A percentile compares a stretch with the other conserved stretches of the same genome.
These are phyloP conservation scores for Schizophyllum commune DNA, from an alignment of 1,284 basidiomycete genomes.

Conservation along the genomic window DNA sequence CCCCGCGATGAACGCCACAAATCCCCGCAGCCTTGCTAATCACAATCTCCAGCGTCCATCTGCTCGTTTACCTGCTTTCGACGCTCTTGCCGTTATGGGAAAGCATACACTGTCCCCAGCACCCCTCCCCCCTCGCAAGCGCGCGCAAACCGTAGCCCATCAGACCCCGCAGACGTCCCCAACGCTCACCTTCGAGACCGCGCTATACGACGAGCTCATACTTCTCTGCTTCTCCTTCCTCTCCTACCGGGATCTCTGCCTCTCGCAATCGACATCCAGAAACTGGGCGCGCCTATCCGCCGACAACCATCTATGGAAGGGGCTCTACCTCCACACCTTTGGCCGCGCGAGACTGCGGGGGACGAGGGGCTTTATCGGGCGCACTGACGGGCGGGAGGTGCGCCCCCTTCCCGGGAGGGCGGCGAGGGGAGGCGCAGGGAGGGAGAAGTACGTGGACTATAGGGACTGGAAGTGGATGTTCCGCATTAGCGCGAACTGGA, in stretches of 20 bases:
- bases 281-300: constrained; percentile 59
- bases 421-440: constrained; percentile 14
- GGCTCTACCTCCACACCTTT: constrained; percentile 51
- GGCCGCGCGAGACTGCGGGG: constrained; percentile 62
- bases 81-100: constrained; percentile 30
- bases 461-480: constrained; percentile 83
- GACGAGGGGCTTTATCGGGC: constrained; percentile 47
- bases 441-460: constrained; percentile 18
- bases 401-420: constrained; percentile 51
- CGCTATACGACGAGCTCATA: constrained; percentile 68
- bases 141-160: constrained; percentile 28
- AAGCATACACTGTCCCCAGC: constrained; percentile 47
- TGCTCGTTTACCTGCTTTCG: too few species aligned
- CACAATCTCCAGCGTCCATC: not conserved
- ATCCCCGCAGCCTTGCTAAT: too few species aligned
- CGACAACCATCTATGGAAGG: constrained; percentile 52
- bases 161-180: constrained; percentile 3
- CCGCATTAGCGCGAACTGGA: constrained; percentile 73
- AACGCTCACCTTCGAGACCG: constrained; percentile 41
- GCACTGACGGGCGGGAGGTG: constrained; percentile 49
- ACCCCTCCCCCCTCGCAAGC: constrained; percentile 50
- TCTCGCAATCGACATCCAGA: constrained; percentile 50
- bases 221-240: constrained; percentile 67
- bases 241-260: constrained; percentile 58
- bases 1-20: not conserved